phyloP scores from a whole-genome alignment of 352 stramenopile species.

The Pythium apleroticum region DNA sequence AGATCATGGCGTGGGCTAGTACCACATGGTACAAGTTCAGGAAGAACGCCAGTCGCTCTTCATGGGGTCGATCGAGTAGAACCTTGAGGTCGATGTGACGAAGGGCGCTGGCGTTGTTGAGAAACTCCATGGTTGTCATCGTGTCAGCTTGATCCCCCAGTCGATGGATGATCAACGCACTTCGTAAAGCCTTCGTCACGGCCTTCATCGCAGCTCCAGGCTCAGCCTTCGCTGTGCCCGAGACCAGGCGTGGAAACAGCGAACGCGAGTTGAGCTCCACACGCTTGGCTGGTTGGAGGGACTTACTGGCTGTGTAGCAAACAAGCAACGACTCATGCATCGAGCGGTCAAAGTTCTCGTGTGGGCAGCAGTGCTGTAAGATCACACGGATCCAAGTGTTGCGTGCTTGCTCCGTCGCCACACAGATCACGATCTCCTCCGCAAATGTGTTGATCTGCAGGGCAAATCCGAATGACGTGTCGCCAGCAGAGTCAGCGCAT shows the following conservation, averaged over 20 bases:
- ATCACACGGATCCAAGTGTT: slow-evolving; percentile 68
- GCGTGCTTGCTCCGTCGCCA: slow-evolving; percentile 55
- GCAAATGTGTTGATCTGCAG: slow-evolving; percentile 74
- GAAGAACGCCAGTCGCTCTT: slow-evolving; percentile 73
- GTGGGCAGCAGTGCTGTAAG: slow-evolving; percentile 50
- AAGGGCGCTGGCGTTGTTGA: slow-evolving; percentile 63
- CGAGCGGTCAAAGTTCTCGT: slow-evolving; percentile 44
- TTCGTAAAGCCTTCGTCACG: slow-evolving; percentile 26
- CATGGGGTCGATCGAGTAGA: slow-evolving; percentile 46
- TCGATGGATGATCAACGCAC: slow-evolving; percentile 34
- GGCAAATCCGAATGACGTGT: slow-evolving; percentile 41
- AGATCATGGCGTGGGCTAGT: slow-evolving; percentile 76
- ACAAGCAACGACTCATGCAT: slow-evolving; percentile 27
- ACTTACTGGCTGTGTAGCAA: slow-evolving; percentile 36
- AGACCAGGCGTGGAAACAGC: slow-evolving; percentile 42
- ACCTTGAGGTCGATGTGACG: slow-evolving; percentile 51
- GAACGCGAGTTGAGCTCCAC: slow-evolving; percentile 62
- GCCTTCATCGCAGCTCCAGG: slow-evolving; percentile 32
- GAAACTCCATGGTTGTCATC: slow-evolving; percentile 58
- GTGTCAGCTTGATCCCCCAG: slow-evolving; percentile 40
- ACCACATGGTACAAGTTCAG: slow-evolving; percentile 80
- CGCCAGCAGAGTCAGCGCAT: background rate
- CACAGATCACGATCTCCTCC: slow-evolving; percentile 74
- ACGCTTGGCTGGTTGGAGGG: slow-evolving; percentile 49
- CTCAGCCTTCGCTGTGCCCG: background rate